phyloP scores from a whole-genome alignment of 1,139 yeast genomes.

The Kodamaea suecica region DNA sequence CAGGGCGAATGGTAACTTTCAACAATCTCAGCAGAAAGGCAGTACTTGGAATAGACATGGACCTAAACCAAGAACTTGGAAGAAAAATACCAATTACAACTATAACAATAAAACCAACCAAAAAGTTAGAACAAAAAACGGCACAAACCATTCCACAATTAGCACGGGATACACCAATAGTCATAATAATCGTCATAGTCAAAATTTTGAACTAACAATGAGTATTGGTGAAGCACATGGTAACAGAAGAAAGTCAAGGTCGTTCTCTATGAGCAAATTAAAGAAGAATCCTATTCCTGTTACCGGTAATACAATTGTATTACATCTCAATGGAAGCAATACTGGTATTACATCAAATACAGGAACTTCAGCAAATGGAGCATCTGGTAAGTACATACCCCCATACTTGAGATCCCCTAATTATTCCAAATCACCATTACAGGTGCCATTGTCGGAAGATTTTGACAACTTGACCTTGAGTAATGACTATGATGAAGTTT shows the following conservation, averaged over 20 bases:
- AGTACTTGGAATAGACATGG: slow-evolving; percentile 30
- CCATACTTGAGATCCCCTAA: slow-evolving; percentile 45
- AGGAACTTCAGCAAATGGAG: slow-evolving; percentile 6
- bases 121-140: slow-evolving; percentile 12
- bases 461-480: slow-evolving; percentile 34
- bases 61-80: slow-evolving; percentile 30
- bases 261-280: slow-evolving; percentile 30
- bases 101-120: slow-evolving; percentile 7
- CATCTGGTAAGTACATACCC: slow-evolving; percentile 47
- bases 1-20: slow-evolving; percentile 16
- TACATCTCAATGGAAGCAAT: slow-evolving; percentile 8
- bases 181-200: slow-evolving; percentile 14
- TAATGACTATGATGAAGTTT: slow-evolving; percentile 39
- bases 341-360: neutral
- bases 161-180: slow-evolving; percentile 12
- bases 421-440: slow-evolving; percentile 32
- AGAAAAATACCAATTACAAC: slow-evolving; percentile 17
- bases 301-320: slow-evolving; percentile 5
- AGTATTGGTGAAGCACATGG: slow-evolving; percentile 1
- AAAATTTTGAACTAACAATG: slow-evolving; percentile 8
- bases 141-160: slow-evolving; percentile 4
- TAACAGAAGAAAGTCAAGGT: slow-evolving; percentile 22
- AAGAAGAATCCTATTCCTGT: slow-evolving; percentile 13
- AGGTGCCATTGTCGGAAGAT: slow-evolving; percentile 38
- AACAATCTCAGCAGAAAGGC: neutral